Evolutionary conservation across 202 grass and related monocot species (phyloP).

Genomic region (Brachypodium distachyon): DNA sequence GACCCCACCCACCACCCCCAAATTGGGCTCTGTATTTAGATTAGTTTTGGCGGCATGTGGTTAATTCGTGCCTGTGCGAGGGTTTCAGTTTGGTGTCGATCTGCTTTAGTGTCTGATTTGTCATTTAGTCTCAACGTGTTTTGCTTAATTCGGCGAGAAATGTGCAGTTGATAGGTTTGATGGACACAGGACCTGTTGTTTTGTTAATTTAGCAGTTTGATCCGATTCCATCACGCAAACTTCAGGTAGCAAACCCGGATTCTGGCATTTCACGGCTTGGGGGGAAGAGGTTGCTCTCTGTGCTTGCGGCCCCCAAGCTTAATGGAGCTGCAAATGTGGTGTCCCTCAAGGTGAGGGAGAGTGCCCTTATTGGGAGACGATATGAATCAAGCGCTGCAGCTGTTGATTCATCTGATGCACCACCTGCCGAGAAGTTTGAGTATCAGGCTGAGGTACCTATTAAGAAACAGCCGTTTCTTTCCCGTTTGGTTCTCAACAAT

Average conservation of each 20-base stretch:
- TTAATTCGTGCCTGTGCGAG: background rate
- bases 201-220: background rate
- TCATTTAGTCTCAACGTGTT: background rate
- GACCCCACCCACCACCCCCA: background rate
- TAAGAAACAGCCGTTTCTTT: background rate
- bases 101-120: background rate
- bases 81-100: background rate
- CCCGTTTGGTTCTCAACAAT: background rate
- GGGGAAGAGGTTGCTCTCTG: conserved; percentile 40
- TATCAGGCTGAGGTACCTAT: conserved; percentile 83
- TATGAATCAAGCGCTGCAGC: conserved; percentile 55
- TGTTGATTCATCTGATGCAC: conserved; percentile 41
- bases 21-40: background rate
- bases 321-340: background rate
- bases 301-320: conserved; percentile 26
- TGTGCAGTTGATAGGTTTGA: background rate
- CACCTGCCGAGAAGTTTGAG: conserved; percentile 55
- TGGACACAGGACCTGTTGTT: background rate
- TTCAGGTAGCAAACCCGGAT: conserved; percentile 40
- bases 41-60: background rate
- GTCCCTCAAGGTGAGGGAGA: conserved; percentile 32
- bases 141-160: background rate
- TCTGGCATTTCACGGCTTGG: conserved; percentile 16
- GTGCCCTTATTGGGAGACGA: conserved; percentile 24
- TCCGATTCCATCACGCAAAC: background rate